phyloP scores from a whole-genome alignment of 139 green algal species.

The Closterium sp. region DNA sequence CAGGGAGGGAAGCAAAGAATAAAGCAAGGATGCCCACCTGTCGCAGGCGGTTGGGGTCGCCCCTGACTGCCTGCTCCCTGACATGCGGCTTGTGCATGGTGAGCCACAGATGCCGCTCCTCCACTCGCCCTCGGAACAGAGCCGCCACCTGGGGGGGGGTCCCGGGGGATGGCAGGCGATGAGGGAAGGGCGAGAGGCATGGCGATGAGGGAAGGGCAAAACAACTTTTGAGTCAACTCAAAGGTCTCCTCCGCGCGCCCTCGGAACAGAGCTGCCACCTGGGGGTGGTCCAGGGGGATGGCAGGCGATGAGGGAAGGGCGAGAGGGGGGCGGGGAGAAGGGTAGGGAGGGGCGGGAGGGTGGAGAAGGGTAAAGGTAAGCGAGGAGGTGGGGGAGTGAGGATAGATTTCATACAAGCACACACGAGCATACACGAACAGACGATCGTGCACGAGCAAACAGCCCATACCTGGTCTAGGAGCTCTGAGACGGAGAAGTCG shows the following conservation, averaged over 20 bases:
- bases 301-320: not conserved
- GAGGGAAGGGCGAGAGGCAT: not conserved
- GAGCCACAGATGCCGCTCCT: constrained; percentile 30
- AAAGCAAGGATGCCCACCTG: no score
- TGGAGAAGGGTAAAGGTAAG: no score
- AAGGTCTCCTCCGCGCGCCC: constrained; percentile 28
- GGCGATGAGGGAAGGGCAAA: not conserved
- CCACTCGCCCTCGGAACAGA: constrained; percentile 36
- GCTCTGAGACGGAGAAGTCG: constrained; percentile 42
- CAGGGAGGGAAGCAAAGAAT: not conserved
- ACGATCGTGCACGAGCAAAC: not conserved
- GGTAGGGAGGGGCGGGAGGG: not conserved
- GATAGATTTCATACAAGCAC: no score
- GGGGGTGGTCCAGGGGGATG: not conserved
- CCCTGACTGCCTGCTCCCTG: constrained; percentile 16
- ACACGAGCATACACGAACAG: not conserved
- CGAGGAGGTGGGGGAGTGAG: not conserved
- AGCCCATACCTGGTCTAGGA: constrained; percentile 47
- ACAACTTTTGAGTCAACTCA: no score
- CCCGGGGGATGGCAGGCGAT: not conserved
- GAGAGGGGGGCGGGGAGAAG: not conserved
- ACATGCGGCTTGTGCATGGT: constrained; percentile 19
- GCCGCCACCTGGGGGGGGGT: constrained; percentile 22
- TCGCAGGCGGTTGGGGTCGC: constrained; percentile 37
- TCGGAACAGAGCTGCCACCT: constrained; percentile 44